Base-by-base conservation (phyloP, 164 flowering plant genomes). In the Pachysandra terminalis region DNA sequence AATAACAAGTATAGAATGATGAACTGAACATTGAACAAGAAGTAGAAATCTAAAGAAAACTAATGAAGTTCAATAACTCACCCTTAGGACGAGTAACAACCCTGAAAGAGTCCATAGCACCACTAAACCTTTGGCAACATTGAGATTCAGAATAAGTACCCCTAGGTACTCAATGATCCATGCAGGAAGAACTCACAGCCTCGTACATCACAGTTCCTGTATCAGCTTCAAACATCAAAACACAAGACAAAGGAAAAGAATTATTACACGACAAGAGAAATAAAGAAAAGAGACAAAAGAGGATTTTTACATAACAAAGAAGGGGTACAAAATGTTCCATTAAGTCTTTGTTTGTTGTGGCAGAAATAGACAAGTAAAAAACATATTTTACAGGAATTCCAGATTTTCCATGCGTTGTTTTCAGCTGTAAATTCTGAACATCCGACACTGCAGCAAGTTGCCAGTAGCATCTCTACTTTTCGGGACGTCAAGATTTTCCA, bases 71-170 rank as follows among this genome's bases (percentile, higher is more conserved):
- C 28, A 63, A 52, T 14, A 56, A 64, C 79, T 80, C 72, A 82
- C 89, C 76, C 66, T 77, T 81, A 41, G 64, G 68, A 58, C 54
- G 53, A 67, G 65, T 48, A 55, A 71, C 54, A 66, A 63, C 61
- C 58, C 40, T 67, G 52, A 73, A 63, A 60, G 66, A 67, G 70
- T 75, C 74, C 89, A 83, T 85, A 52, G 68, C 73, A 80, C 68
- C 69, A 61, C 81, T 81, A 85, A 68, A 79, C 80, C 71, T 68
- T 69, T 45, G 86, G 77, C 67, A 77, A 65, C 85, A 83, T 83
- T 58, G 77, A 77, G 56, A 71, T 77, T 53, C 49, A 69, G 56
- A 24, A 57, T 9, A 62, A 25, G 57, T 28, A 23, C 61, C 67
- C 58, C n/a, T 23, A 5, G 64, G 61, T 61, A 72, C 67, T 62